Conservation (phyloP, 768 basidiomycete species). For the Tricholoma terreum region DNA sequence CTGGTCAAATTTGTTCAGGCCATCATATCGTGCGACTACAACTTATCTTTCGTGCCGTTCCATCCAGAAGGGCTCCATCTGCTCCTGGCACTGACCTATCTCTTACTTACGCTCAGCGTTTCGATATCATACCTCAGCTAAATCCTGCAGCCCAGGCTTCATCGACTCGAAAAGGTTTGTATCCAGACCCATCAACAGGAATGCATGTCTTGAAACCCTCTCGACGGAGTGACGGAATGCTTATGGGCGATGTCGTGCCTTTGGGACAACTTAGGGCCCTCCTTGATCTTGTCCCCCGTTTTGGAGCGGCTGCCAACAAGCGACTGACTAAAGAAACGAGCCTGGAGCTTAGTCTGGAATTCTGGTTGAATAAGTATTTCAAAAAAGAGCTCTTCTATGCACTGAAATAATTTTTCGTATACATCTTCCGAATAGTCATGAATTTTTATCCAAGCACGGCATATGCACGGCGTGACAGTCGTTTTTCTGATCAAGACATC, state of each 20-base stretch:
- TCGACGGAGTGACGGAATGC: neutral
- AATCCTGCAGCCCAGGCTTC: neutral
- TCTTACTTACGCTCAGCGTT: neutral
- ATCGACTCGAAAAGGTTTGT: neutral
- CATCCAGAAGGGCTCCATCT: neutral
- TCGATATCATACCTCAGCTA: constrained; percentile 5
- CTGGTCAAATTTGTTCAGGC: neutral
- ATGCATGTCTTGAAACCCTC: neutral
- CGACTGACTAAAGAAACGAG: neutral
- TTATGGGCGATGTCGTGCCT: neutral
- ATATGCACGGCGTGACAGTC: neutral
- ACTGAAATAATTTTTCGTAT: neutral
- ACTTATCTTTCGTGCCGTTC: constrained; percentile 2
- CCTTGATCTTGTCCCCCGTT: neutral
- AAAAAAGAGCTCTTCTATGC: neutral
- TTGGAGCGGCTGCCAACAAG: neutral
- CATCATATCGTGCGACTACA: neutral
- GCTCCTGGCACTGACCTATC: neutral
- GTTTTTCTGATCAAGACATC: neutral
- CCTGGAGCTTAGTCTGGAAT: neutral
- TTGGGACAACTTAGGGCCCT: neutral
- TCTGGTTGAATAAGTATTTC: constrained; percentile 2
- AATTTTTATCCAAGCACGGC: neutral
- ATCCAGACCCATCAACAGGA: neutral
- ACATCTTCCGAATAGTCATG: neutral